Percentiles rank a stretch among this genome's conserved stretches.
Conservation (phyloP, 1,139 yeast genomes). For the Taphrina populina region DNA sequence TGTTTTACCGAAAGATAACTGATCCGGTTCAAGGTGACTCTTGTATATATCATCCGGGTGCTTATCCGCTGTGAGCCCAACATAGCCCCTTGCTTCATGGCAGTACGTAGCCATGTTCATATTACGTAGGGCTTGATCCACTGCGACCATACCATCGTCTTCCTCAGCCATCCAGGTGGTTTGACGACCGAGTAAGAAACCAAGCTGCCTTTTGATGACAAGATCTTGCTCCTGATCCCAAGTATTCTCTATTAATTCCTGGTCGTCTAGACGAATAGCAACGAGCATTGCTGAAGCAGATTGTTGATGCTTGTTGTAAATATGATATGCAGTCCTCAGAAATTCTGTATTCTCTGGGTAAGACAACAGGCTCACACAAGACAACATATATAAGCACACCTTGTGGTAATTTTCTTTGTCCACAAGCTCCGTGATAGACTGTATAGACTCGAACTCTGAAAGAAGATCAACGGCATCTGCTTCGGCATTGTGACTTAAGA, state of each 20-base stretch:
- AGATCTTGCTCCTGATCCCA: conserved; percentile 72
- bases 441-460: conserved; percentile 83
- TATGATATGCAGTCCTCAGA: conserved; percentile 84
- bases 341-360: conserved; percentile 91
- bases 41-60: conserved; percentile 95
- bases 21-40: conserved; percentile 75
- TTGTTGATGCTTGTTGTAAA: conserved; percentile 75
- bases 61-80: conserved; percentile 83
- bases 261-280: conserved; percentile 87
- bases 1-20: conserved; percentile 57
- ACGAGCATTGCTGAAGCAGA: conserved; percentile 85
- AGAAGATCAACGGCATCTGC: conserved; percentile 96
- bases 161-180: conserved; percentile 70
- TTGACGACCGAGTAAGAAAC: conserved; percentile 83
- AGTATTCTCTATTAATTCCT: conserved; percentile 69
- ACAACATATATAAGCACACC: conserved; percentile 82
- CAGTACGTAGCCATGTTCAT: conserved; percentile 75
- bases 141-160: conserved; percentile 55
- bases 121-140: conserved; percentile 84
- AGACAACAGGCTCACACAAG: conserved; percentile 91
- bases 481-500: conserved; percentile 92
- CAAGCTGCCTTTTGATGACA: conserved; percentile 76
- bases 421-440: conserved; percentile 74
- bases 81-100: conserved; percentile 75
- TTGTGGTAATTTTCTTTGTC: conserved; percentile 82